Evolutionary conservation across 768 basidiomycete species (phyloP).

Genomic region (Kwoniella bestiolae): DNA sequence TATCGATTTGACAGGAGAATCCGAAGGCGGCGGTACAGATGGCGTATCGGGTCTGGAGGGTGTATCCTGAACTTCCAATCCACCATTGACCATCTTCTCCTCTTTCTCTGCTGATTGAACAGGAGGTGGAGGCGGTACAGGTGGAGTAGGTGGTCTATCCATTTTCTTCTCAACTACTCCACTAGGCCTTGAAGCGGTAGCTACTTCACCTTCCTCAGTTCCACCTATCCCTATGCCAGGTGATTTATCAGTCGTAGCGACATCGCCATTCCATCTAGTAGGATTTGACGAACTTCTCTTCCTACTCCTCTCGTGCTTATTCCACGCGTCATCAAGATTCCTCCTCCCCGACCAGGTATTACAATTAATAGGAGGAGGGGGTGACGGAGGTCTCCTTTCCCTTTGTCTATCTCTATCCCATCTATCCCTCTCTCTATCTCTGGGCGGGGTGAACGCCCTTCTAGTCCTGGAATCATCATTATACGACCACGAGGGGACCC

Average conservation of each 20-base stretch:
- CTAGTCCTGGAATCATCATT: conserved; percentile 18
- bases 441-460: conserved; percentile 6
- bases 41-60: conserved; percentile 19
- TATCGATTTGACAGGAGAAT: too few species aligned
- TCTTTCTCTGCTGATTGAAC: conserved; percentile 5
- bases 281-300: conserved; percentile 21
- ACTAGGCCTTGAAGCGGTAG: neutral
- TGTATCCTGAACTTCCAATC: neutral
- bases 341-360: neutral
- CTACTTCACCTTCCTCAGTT: conserved; percentile 20
- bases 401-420: conserved; percentile 17
- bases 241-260: conserved; percentile 1
- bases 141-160: conserved; percentile 24
- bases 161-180: neutral
- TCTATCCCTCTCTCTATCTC: conserved; percentile 19
- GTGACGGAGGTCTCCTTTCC: conserved; percentile 5
- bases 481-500: conserved; percentile 19
- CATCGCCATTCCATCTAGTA: conserved; percentile 17
- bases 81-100: neutral
- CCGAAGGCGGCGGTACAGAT: conserved; percentile 1
- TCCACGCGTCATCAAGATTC: conserved; percentile 17
- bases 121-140: conserved; percentile 22
- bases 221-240: neutral
- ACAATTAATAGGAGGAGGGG: conserved; percentile 5
- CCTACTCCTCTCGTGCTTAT: neutral